Evolutionary conservation across 805 yeast species (phyloP), one percentile per base, ranked within the genome.

Genomic region (Kuraishia cidri): DNA sequence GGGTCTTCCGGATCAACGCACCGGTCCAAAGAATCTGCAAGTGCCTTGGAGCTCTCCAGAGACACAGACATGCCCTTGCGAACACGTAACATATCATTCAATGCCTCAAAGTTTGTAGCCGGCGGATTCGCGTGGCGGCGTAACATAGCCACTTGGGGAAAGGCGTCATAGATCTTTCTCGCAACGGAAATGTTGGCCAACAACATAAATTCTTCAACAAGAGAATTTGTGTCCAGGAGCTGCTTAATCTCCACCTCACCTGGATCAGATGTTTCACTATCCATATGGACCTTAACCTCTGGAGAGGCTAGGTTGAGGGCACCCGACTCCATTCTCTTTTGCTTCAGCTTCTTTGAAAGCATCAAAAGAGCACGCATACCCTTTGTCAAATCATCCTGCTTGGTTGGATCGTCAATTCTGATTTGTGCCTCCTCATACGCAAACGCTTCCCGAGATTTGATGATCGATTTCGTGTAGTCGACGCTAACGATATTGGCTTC

Each of bases 101-200:
- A 65, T 12, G 69, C 66, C 50, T 92, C 98, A 53, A 92, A 92
- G 46, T 88, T 90, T 2, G 95, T 78, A 1, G 87, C 76, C 15
- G 97, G 97, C 13, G 99, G 98, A n/a, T 96, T 73, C 7, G 88
- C 95, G 54, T 92, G 99, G 50, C 98, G 79, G 72, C 98, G 81
- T 38, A 92, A 64, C 97, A 92, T 86, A 6, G 99, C 98, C 4
- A 96, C 88, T 56, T 92, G 98, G 4, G 98, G 98, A 53, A 79
- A 88, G 3, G 95, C 79, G 32, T 86, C 94, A 58, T 76, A 85
- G 30, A 92, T 92, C 56, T 84, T 86, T 48, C 83, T 71, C 3
- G 98, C 98, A 16, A 92, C 99, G 5, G 95, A 80, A 34, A 90
- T 90, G 52, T 92, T 92, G 33, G 97, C 99, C 44, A 94, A 67